Evolutionary conservation across 2,329 filamentous ascomycete genomes (phyloP), one percentile per base, ranked within the genome.

Genomic region (Podosphaera fusca): DNA sequence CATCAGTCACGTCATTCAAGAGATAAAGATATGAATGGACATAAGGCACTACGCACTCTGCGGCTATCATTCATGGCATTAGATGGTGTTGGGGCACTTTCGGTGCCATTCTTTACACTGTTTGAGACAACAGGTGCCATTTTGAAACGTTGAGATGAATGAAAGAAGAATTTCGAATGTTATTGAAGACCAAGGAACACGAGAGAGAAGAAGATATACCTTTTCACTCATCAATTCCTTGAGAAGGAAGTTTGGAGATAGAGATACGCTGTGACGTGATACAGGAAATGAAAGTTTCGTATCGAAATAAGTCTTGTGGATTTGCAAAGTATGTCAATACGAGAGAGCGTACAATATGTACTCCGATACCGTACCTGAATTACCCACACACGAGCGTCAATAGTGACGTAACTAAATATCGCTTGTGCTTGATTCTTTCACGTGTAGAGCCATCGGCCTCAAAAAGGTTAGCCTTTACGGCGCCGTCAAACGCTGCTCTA

Each of bases 51-150:
- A 57, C 61, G n/a, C 56, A 65, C 64, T 56, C 61, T 61, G 57
- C 62, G 57, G n/a, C 59, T 49, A 4, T 55, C 59, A 38, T 57
- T 60, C 10, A 63, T 50, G 34, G 63, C 64, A 56, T 64, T 66
- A 4, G 62, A 61, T n/a, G 63, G 62, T 35, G 63, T 63, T 31
- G 57, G 30, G 1, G 50, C 30, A 1, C 56, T 60, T 52, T 62
- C 63, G 1, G 58, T 55, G 7, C 63, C 64, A 54, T 62, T 63
- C 34, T 50, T 60, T 3, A 63, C 63, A 21, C 60, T 10, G 10
- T 38, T 38, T 10, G 35, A 38, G 10, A 38, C 35, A 6, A 42
- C 38, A 42, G 38, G 38, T 14, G 38, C 38, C 38, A 42, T 42
- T 12, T 12, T 7, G 38, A 42, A 42, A 42, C 21, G 21, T 21